These are phyloP conservation scores for Lecanoromycetidae sp. DNA, from an alignment of 2,329 filamentous ascomycete genomes.

Conservation along the genomic window DNA sequence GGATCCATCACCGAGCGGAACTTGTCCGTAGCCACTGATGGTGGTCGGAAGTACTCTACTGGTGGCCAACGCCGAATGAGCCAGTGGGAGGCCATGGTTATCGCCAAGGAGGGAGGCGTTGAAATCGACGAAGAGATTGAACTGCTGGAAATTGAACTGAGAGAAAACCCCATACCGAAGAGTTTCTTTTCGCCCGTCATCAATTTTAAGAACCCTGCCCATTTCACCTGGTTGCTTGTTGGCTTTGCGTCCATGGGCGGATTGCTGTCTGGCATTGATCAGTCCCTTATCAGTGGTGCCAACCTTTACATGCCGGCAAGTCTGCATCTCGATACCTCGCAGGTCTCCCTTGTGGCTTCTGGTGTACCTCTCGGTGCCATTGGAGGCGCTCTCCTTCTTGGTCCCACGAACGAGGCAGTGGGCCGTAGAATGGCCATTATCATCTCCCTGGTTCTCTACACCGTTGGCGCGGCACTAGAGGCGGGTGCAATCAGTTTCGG, in stretches of 20 bases:
- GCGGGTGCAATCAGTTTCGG: constrained; percentile 56
- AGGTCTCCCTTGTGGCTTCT: constrained; percentile 56
- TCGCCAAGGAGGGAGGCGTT: constrained; percentile 17
- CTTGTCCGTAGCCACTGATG: constrained; percentile 8
- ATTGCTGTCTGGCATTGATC: constrained; percentile 58
- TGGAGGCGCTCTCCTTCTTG: constrained; percentile 54
- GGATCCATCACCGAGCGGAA: constrained; percentile 1
- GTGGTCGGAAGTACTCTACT: constrained; percentile 12
- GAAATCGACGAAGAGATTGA: constrained; percentile 26
- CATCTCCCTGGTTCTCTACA: constrained; percentile 57
- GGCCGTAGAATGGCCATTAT: constrained; percentile 58
- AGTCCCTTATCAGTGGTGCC: constrained; percentile 60
- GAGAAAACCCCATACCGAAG: constrained; percentile 17
- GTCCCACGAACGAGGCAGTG: constrained; percentile 54
- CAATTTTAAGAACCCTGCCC: constrained; percentile 47
- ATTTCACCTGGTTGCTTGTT: constrained; percentile 58
- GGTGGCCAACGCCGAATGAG: constrained; percentile 16
- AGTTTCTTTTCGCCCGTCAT: constrained; percentile 18
- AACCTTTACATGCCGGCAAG: constrained; percentile 53
- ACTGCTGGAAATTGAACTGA: constrained; percentile 24
- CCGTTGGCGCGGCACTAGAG: constrained; percentile 55
- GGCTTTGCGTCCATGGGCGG: constrained; percentile 66
- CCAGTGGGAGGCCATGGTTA: constrained; percentile 18
- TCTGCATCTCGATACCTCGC: constrained; percentile 41
- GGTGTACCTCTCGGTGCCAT: constrained; percentile 63